Conservation (phyloP, 768 basidiomycete species). For the Obba rivulosa region DNA sequence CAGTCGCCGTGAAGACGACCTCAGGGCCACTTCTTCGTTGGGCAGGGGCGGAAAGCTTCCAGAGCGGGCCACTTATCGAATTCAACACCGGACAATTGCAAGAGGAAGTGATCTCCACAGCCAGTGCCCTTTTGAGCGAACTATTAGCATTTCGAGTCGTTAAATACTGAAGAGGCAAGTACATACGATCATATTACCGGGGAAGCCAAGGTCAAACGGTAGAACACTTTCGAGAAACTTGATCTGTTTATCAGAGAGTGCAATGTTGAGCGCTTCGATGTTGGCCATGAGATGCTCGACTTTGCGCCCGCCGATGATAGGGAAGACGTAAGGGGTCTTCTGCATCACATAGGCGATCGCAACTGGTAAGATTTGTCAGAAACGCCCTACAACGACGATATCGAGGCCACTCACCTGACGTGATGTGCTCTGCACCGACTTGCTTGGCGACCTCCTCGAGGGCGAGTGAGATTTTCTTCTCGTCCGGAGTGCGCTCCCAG, state of each 20-base stretch:
- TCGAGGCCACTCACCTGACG: constrained; percentile 32
- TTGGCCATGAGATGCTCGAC: constrained; percentile 47
- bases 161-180: not conserved
- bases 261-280: constrained; percentile 45
- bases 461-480: constrained; percentile 36
- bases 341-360: constrained; percentile 53
- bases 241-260: constrained; percentile 41
- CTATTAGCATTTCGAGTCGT: too few relatives aligned
- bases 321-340: constrained; percentile 49
- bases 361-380: constrained; percentile 23
- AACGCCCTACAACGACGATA: not conserved
- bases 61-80: constrained; percentile 22
- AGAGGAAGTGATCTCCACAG: not conserved
- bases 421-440: constrained; percentile 42
- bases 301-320: constrained; percentile 47
- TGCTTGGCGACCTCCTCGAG: constrained; percentile 47
- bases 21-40: too few relatives aligned
- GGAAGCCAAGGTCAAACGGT: constrained; percentile 46
- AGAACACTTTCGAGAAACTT: constrained; percentile 36
- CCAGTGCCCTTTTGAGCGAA: constrained; percentile 5
- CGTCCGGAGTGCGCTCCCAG: constrained; percentile 44
- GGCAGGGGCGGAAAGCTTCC: constrained; percentile 16
- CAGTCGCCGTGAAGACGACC: too few relatives aligned
- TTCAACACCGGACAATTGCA: constrained; percentile 10
- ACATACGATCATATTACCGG: constrained; percentile 27